Evolutionary conservation across 495 filamentous ascomycete genomes (phyloP), one percentile per base, ranked within the genome.

Genomic region (Talaromyces thailandensis): DNA sequence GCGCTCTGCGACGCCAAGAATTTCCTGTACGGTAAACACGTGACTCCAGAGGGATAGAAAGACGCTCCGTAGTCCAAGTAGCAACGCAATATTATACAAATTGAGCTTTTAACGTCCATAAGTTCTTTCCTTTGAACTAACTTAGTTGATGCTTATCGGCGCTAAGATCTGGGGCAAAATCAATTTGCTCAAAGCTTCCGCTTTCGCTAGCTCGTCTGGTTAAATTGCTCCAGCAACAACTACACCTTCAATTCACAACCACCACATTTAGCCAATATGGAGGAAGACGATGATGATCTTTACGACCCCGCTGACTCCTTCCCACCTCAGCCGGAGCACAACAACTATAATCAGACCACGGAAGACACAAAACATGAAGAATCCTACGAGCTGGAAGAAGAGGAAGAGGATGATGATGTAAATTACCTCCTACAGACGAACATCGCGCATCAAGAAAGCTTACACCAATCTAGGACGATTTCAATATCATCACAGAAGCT

Each of bases 401-500:
- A 90, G 74, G 87, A 90, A 56, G 81, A 84, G 62, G 81, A 85
- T 37, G 84, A 87, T 58, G 84, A 87, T 37, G 86, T 85, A 64
- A 75, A 82, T 70, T 76, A 14, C 29, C 7, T 24, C 74, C 58
- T 63, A 69, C 67, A 66, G 50, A 23, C 29, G 50, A 61, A 4
- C 26, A 16, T n/a, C 35, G 37, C 45, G 43, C 26, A 18, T 29
- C 37, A 26, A 35, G n/a, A 64, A 56, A 68, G 58, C 64, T 70
- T 66, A 61, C 66, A 59, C 53, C 12, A 21, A 8, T 8, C 11
- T 56, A 70, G 66, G 72, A 96, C 84, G 94, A 98, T 64, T 89
- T 98, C 66, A 92, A 98, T 67, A 95, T 98, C 67, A 95, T 97
- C 66, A 92, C 90, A 63, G 94, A 94, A 73, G 91, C 92, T 58